Evolutionary conservation across 2,329 filamentous ascomycete genomes (phyloP).

Genomic region (Pseudohalonectria lignicola): DNA sequence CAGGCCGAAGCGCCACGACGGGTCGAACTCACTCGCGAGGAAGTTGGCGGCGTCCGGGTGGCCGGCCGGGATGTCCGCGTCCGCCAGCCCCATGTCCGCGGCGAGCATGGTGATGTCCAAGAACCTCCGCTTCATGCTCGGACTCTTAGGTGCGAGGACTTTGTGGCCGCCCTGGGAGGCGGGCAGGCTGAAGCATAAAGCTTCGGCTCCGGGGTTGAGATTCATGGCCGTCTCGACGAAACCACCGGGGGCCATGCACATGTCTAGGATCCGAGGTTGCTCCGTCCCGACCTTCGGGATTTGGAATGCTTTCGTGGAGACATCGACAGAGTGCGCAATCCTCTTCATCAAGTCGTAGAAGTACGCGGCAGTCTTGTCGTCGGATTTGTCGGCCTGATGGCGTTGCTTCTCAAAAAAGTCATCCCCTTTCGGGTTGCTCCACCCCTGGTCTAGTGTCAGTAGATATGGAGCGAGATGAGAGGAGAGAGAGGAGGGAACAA

Average conservation of each 20-base stretch:
- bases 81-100: conserved; percentile 31
- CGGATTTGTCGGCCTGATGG: conserved; percentile 15
- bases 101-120: conserved; percentile 42
- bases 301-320: conserved; percentile 18
- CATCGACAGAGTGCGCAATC: conserved; percentile 30
- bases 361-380: conserved; percentile 6
- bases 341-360: conserved; percentile 31
- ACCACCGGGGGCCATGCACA: conserved; percentile 45
- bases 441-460: too few species aligned
- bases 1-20: conserved; percentile 30
- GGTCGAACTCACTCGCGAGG: conserved; percentile 14
- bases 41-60: conserved; percentile 20
- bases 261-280: conserved; percentile 31
- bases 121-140: conserved; percentile 11
- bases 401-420: conserved; percentile 28
- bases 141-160: conserved; percentile 14
- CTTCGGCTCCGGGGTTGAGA: conserved; percentile 19
- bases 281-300: conserved; percentile 3
- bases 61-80: conserved; percentile 16
- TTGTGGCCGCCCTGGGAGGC: conserved; percentile 25
- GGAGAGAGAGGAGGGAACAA: too few species aligned
- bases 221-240: conserved; percentile 28
- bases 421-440: conserved; percentile 30
- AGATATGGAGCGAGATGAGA: too few species aligned
- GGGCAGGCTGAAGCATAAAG: conserved; percentile 30